phyloP scores from a whole-genome alignment of 2,329 filamentous ascomycete genomes.

The Fusarium napiforme region DNA sequence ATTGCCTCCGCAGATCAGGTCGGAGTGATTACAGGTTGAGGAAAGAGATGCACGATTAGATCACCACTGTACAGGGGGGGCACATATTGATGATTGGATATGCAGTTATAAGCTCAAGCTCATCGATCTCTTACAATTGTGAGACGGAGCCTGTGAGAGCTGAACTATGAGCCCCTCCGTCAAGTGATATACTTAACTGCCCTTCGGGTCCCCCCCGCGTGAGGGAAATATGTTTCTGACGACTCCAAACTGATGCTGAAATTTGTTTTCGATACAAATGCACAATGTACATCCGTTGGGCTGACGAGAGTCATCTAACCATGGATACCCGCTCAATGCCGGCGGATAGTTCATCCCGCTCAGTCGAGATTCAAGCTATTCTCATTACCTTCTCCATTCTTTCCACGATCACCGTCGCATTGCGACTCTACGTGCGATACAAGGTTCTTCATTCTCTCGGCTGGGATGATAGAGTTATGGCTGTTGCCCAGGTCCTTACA shows the following conservation, averaged over 20 bases:
- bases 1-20: background rate
- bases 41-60: background rate
- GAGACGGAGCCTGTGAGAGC: background rate
- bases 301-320: background rate
- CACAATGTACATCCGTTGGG: slow-evolving; percentile 1
- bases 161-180: background rate
- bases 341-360: background rate
- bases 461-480: slow-evolving; percentile 19
- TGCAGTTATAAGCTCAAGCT: background rate
- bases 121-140: background rate
- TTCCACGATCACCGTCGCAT: background rate
- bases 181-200: background rate
- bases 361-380: slow-evolving; percentile 7
- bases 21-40: background rate
- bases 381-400: slow-evolving; percentile 8
- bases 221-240: background rate
- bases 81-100: background rate
- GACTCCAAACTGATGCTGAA: background rate
- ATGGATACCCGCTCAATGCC: background rate
- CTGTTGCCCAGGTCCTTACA: slow-evolving; percentile 3
- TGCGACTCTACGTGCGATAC: slow-evolving; percentile 6
- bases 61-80: background rate
- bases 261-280: background rate
- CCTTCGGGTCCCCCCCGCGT: too few species aligned
- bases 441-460: slow-evolving; percentile 15